phyloP scores from a whole-genome alignment of 257 asterid genomes.

The Nicotiana paniculata region DNA sequence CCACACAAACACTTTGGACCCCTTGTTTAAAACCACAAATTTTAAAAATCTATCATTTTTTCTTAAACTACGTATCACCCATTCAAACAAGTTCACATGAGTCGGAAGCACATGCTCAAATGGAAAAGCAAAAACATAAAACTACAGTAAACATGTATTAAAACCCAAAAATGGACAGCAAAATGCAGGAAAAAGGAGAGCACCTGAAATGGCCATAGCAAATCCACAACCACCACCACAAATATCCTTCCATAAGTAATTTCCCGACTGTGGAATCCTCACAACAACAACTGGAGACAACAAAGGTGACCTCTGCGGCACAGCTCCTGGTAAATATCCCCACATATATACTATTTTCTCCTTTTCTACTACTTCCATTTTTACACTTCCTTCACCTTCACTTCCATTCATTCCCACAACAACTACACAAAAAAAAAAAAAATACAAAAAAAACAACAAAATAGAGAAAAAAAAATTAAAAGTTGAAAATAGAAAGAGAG shows the following conservation, averaged over 20 bases:
- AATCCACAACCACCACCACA: conserved; percentile 99
- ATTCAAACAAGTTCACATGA: too few species aligned
- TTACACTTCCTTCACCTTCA: conserved; percentile 53
- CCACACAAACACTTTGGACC: too few species aligned
- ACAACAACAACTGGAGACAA: conserved; percentile 70
- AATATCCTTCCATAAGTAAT: conserved; percentile 65
- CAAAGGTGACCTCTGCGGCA: conserved; percentile 85
- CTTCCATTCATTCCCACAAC: conserved; percentile 47
- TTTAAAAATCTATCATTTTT: too few species aligned
- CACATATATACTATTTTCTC: conserved; percentile 67
- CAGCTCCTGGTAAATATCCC: conserved; percentile 96
- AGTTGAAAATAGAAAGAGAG: not conserved
- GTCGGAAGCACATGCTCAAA: not conserved
- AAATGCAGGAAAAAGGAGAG: not conserved
- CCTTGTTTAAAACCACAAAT: too few species aligned
- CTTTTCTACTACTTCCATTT: conserved; percentile 26
- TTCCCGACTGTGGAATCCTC: conserved; percentile 44
- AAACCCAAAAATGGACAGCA: not conserved
- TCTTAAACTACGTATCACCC: too few species aligned
- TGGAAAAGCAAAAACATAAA: not conserved
- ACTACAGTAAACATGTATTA: not conserved
- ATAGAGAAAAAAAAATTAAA: not conserved
- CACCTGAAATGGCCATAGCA: conserved; percentile 93
- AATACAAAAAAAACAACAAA: not conserved
- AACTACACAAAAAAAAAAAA: not conserved